phyloP scores from a whole-genome alignment of 2,329 filamentous ascomycete species.

The Penicillium sp. region DNA sequence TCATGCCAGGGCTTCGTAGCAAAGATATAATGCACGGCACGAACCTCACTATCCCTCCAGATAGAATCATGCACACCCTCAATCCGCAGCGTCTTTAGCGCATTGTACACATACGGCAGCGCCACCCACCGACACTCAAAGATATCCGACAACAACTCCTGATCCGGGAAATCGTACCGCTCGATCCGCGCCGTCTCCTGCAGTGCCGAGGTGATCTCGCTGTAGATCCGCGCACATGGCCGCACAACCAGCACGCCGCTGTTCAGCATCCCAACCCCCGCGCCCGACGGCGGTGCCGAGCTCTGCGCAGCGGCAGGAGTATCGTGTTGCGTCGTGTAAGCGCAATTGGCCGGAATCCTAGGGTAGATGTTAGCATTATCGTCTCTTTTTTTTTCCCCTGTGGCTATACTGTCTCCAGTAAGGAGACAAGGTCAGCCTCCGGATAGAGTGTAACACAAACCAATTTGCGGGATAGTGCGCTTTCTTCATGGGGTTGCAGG shows the following conservation, averaged over 20 bases:
- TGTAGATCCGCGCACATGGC: conserved; percentile 49
- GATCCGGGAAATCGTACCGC: conserved; percentile 57
- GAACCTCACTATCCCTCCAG: conserved; percentile 12
- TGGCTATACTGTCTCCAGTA: too few relatives aligned
- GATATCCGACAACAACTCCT: conserved; percentile 54
- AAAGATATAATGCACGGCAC: conserved; percentile 18
- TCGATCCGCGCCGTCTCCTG: conserved; percentile 42
- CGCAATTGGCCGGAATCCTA: conserved; percentile 10
- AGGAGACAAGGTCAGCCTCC: background rate
- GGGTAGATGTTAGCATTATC: conserved; percentile 32
- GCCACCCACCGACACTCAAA: conserved; percentile 57
- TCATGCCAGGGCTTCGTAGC: conserved; percentile 19
- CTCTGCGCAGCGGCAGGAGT: background rate
- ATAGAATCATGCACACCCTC: conserved; percentile 27
- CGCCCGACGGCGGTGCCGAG: conserved; percentile 45
- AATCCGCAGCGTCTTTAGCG: conserved; percentile 56
- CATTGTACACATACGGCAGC: conserved; percentile 62
- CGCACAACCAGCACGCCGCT: conserved; percentile 57
- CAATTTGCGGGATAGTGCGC: conserved; percentile 72
- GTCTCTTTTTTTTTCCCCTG: background rate
- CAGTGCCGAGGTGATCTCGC: conserved; percentile 48
- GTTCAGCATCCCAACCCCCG: conserved; percentile 57
- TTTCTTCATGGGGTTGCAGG: conserved; percentile 77
- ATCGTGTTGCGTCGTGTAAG: conserved; percentile 9
- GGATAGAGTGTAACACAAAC: conserved; percentile 33